A percentile compares a stretch with the other conserved stretches of the same genome.
Conservation (phyloP, 768 basidiomycete species). For the Tricholoma matsutake region DNA sequence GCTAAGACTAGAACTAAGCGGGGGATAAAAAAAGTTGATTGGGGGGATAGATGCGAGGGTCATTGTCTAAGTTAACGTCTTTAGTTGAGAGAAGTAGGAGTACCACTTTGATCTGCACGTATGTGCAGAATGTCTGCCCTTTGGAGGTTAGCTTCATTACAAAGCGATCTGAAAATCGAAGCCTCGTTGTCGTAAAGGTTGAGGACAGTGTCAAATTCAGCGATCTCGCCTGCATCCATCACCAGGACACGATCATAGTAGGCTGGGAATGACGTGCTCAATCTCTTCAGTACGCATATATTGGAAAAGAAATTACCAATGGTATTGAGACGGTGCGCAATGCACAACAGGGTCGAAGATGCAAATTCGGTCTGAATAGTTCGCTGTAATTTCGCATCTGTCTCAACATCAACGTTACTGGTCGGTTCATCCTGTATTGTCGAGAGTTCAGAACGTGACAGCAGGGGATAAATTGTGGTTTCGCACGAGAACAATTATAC, state of each 20-base stretch:
- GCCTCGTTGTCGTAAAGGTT: conserved; percentile 56
- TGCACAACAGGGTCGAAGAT: conserved; percentile 50
- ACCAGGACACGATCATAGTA: conserved; percentile 71
- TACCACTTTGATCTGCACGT: conserved; percentile 26
- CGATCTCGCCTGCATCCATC: conserved; percentile 66
- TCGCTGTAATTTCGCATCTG: conserved; percentile 57
- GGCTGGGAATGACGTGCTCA: conserved; percentile 25
- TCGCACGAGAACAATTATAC: conserved; percentile 54
- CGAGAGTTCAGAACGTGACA: not conserved
- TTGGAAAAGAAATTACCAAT: conserved; percentile 36
- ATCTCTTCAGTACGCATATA: conserved; percentile 3
- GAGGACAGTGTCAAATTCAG: conserved; percentile 73
- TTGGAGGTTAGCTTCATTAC: conserved; percentile 59
- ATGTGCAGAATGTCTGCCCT: conserved; percentile 57
- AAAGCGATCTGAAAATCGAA: conserved; percentile 70
- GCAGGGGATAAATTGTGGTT: not conserved
- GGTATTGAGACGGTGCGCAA: conserved; percentile 57
- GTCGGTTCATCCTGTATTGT: conserved; percentile 56
- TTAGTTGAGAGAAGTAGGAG: not conserved
- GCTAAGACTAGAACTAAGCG: too few species aligned
- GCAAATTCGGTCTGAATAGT: conserved; percentile 64
- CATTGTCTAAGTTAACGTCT: not conserved
- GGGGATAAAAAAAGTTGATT: too few species aligned
- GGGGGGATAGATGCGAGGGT: too few species aligned
- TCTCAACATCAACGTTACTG: conserved; percentile 59